Evolutionary conservation across 1,139 yeast genomes (phyloP), one percentile per base, ranked within the genome.

Genomic region (Scheffersomyces cryptocercus): DNA sequence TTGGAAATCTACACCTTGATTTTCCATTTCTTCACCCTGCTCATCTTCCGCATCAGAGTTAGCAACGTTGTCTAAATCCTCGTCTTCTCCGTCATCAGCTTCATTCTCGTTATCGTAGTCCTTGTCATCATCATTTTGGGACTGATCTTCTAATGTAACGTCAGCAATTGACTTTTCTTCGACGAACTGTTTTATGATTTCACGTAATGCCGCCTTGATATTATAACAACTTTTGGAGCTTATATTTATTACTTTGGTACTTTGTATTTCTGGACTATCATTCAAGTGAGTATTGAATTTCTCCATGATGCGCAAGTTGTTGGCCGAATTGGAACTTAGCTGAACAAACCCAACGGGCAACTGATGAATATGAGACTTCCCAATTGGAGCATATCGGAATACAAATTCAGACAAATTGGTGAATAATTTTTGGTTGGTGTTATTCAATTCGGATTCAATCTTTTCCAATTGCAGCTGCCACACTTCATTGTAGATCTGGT

Each of bases 241-340:
- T 35, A 79, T 52, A 8, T 58, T 55, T n/a, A 76, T 62, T n/a
- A 72, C 50, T 37, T 65, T 66, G 29, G 65, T 55, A 7, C 50
- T 42, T 13, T 41, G 43, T 20, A 38, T 39, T 4, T 36, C 41
- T 15, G 42, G 29, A 11, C 47, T 45, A 7, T 37, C 44, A 4
- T 44, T 45, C 9, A 70, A 52, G 42, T 64, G 64, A 11, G 48
- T 51, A 15, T 62, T 59, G 41, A 79, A 70, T 43, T 79, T 79
- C 10, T 65, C 62, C 24, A 80, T 55, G 15, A 81, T 71, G 28
- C 79, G 62, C 11, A 71, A 59, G 52, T 81, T 82, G 46, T 81
- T 79, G n/a, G 85, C 78, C 7, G 77, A 73, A 53, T 81, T 81
- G 12, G 86, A 70, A 12, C 84, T 80, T 42, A 82, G 65, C 46